phyloP scores from a whole-genome alignment of 768 basidiomycete species.

The Trichaptum fuscoviolaceum region DNA sequence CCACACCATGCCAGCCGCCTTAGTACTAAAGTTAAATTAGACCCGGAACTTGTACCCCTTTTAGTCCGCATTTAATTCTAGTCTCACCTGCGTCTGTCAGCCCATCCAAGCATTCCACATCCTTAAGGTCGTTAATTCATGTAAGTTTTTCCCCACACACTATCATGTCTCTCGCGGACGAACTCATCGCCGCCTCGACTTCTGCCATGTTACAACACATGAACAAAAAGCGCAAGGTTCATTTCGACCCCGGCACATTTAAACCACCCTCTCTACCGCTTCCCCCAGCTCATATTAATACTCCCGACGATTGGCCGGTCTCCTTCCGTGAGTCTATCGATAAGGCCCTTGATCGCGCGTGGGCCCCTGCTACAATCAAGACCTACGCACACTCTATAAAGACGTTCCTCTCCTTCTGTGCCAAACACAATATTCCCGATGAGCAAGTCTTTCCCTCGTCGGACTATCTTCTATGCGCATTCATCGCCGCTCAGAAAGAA shows the following conservation, averaged over 20 bases:
- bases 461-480: constrained; percentile 25
- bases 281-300: neutral
- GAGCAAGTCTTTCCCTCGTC: constrained; percentile 17
- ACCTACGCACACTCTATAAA: constrained; percentile 2
- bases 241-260: no score
- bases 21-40: neutral
- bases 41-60: neutral
- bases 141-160: no score
- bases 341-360: neutral
- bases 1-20: neutral
- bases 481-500: constrained; percentile 21
- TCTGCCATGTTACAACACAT: no score
- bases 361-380: constrained; percentile 10
- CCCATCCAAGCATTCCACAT: no score
- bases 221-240: no score
- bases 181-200: no score
- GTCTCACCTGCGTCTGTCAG: no score
- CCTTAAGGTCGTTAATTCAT: no score
- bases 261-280: no score
- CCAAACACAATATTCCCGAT: constrained; percentile 13
- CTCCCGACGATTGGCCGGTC: no score
- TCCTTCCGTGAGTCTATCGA: neutral
- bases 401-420: constrained; percentile 18
- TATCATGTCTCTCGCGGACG: no score
- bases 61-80: neutral